These are phyloP conservation scores for Eremothecium gossypii DNA, from an alignment of 1,139 yeast genomes.

Conservation along the genomic window DNA sequence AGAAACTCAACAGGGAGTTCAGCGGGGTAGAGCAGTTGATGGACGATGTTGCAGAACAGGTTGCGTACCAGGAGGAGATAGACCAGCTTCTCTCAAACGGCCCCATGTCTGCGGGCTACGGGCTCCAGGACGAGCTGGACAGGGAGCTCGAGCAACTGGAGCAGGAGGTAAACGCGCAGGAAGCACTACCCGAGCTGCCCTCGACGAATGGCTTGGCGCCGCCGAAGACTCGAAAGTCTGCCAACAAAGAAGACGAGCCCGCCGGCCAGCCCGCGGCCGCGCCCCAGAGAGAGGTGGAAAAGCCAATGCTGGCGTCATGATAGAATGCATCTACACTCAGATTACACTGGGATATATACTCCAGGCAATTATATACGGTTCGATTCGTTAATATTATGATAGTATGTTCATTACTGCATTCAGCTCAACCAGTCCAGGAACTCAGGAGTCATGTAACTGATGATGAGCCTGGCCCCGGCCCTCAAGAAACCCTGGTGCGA, in stretches of 20 bases:
- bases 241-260: constrained; percentile 8
- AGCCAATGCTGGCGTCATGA: constrained; percentile 5
- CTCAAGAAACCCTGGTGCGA: constrained; percentile 84
- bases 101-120: constrained; percentile 33
- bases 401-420: background rate
- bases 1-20: constrained; percentile 68
- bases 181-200: constrained; percentile 13
- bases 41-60: constrained; percentile 80
- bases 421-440: constrained; percentile 80
- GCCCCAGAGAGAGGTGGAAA: constrained; percentile 1
- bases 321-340: background rate
- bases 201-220: constrained; percentile 14
- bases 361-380: background rate
- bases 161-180: constrained; percentile 27
- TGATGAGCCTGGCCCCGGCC: constrained; percentile 91
- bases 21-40: constrained; percentile 69
- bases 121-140: constrained; percentile 45
- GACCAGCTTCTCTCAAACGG: constrained; percentile 40
- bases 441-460: constrained; percentile 92
- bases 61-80: constrained; percentile 63
- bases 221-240: background rate
- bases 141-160: constrained; percentile 42
- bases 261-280: background rate
- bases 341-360: background rate
- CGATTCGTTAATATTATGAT: background rate